phyloP scores from a whole-genome alignment of 106 monocot genomes.

The Acorus calamus region DNA sequence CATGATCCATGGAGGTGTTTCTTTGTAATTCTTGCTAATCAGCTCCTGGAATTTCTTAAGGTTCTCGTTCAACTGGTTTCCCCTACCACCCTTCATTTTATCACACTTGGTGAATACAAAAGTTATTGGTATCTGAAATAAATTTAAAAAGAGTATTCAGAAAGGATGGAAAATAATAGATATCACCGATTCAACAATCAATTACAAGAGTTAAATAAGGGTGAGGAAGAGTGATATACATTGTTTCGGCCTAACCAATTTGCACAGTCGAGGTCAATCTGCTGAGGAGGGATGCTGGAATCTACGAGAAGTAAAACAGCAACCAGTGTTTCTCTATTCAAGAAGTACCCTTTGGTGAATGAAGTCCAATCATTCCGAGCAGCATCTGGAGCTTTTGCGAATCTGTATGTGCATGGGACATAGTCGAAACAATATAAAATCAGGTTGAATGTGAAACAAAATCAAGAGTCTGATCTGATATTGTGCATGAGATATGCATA shows the following conservation, averaged over 20 bases:
- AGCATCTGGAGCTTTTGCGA: constrained; percentile 72
- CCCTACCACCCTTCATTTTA: constrained; percentile 80
- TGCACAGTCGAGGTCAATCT: constrained; percentile 95
- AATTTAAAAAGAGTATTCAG: neutral
- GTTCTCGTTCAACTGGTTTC: constrained; percentile 56
- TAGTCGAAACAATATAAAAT: neutral
- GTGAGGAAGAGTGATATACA: constrained; percentile 22
- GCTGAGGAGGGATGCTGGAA: constrained; percentile 73
- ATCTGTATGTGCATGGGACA: constrained; percentile 25
- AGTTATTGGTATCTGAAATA: constrained; percentile 71
- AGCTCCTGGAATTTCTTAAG: constrained; percentile 61
- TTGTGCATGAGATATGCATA: too few species aligned
- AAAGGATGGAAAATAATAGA: neutral
- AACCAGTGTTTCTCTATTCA: constrained; percentile 78
- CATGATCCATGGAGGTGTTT: constrained; percentile 92
- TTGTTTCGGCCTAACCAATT: constrained; percentile 97
- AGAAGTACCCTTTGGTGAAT: constrained; percentile 91
- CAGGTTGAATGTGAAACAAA: neutral
- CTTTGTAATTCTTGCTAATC: constrained; percentile 52
- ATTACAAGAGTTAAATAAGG: neutral
- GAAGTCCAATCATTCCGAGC: constrained; percentile 82
- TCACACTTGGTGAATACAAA: constrained; percentile 99
- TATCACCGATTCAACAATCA: neutral
- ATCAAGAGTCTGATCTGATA: too few species aligned
- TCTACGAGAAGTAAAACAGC: constrained; percentile 76